Percentiles rank a stretch among this genome's conserved stretches.
Evolutionary conservation across 441 rosid genomes (phyloP).

Genomic region (Mallotus repandus): DNA sequence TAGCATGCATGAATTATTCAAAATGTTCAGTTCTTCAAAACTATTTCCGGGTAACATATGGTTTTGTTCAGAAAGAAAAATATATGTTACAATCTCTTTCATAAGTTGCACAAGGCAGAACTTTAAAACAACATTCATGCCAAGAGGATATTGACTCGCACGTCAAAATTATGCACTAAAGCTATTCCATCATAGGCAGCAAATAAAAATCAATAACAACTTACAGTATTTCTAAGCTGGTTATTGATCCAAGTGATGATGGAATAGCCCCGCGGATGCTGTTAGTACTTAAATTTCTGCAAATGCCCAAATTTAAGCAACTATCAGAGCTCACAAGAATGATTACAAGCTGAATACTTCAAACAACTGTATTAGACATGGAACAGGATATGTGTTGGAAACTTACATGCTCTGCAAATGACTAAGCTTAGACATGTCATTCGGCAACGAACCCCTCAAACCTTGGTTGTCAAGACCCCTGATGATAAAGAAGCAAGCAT

Average conservation of each 20-base stretch:
- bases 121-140: neutral
- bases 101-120: neutral
- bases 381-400: neutral
- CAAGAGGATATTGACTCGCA: neutral
- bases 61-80: neutral
- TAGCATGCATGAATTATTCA: neutral
- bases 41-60: too few relatives aligned
- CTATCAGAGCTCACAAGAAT: constrained; percentile 14
- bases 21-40: too few relatives aligned
- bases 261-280: constrained; percentile 78
- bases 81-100: neutral
- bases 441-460: constrained; percentile 76
- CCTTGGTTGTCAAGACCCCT: constrained; percentile 93
- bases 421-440: constrained; percentile 61
- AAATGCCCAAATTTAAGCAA: constrained; percentile 19
- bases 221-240: constrained; percentile 72
- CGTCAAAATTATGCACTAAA: neutral
- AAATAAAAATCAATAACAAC: constrained; percentile 28
- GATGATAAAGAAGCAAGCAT: constrained; percentile 28
- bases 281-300: constrained; percentile 91
- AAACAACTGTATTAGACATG: neutral
- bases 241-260: constrained; percentile 65
- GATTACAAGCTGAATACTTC: neutral
- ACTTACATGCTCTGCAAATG: constrained; percentile 92
- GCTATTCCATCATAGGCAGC: neutral